phyloP scores from a whole-genome alignment of 1,139 yeast genomes.

The Tardiomyces digboiensis region DNA sequence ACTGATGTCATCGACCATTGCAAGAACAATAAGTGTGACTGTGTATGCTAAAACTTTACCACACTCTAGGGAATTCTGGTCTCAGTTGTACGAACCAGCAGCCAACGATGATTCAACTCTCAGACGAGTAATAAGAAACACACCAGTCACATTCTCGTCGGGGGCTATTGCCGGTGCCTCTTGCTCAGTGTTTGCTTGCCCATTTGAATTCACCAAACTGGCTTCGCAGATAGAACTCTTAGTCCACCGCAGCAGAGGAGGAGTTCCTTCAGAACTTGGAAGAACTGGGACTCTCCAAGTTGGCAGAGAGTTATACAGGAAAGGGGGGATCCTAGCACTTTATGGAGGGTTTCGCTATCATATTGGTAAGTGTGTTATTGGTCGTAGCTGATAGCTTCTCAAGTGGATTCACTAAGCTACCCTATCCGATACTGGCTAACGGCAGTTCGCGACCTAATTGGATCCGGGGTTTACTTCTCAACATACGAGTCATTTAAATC shows the following conservation, averaged over 20 bases:
- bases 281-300: conserved; percentile 35
- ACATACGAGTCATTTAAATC: conserved; percentile 61
- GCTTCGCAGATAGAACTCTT: conserved; percentile 56
- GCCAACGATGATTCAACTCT: conserved; percentile 6
- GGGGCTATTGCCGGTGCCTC: conserved; percentile 62
- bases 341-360: conserved; percentile 71
- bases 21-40: conserved; percentile 53
- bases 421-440: too few relatives aligned
- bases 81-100: conserved; percentile 13
- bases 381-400: too few relatives aligned
- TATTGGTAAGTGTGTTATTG: too few relatives aligned
- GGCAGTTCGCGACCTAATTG: conserved; percentile 53
- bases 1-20: conserved; percentile 51
- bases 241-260: conserved; percentile 36
- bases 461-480: conserved; percentile 67
- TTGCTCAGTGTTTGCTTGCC: conserved; percentile 65
- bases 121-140: conserved; percentile 35
- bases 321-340: conserved; percentile 53
- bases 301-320: conserved; percentile 39
- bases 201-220: conserved; percentile 77
- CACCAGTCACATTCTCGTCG: conserved; percentile 57
- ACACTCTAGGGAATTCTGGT: conserved; percentile 11
- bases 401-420: too few relatives aligned
- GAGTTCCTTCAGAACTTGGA: conserved; percentile 7
- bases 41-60: conserved; percentile 55